A percentile compares a stretch with the other conserved stretches of the same genome.
These are phyloP conservation scores for Phanerochaete carnosa DNA, from an alignment of 768 basidiomycete genomes.

Conservation along the genomic window DNA sequence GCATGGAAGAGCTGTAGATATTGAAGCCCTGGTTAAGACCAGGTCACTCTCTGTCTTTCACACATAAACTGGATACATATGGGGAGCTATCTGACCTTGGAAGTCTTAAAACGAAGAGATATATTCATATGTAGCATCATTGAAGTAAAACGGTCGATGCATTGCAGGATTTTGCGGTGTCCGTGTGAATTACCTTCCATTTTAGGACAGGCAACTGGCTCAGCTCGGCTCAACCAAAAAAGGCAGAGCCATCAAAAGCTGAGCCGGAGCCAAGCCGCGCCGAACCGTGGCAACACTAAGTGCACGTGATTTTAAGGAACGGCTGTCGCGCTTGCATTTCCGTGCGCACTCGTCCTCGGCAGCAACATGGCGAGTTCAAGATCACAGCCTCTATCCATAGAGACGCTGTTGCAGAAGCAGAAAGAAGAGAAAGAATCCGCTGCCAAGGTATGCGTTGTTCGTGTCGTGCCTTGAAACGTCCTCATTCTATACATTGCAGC, in stretches of 20 bases:
- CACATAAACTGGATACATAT: neutral
- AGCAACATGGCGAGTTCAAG: slow-evolving; percentile 40
- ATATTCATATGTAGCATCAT: neutral
- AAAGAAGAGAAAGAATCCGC: slow-evolving; percentile 86
- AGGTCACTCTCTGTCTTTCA: neutral
- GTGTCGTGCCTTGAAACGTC: neutral
- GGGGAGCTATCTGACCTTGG: neutral
- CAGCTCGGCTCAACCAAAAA: neutral
- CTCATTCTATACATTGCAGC: slow-evolving; percentile 43
- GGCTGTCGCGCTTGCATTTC: neutral
- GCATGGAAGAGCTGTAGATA: slow-evolving; percentile 4
- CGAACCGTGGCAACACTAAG: neutral
- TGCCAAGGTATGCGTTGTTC: slow-evolving; percentile 62
- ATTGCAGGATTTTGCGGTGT: neutral
- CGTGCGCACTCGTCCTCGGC: neutral
- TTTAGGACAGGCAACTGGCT: no score
- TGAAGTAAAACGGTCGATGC: neutral
- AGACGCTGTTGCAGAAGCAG: slow-evolving; percentile 82
- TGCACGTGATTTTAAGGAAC: slow-evolving; percentile 3
- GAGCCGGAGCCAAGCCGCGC: no score
- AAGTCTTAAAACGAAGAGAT: neutral
- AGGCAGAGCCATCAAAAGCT: neutral
- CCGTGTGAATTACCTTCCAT: no score
- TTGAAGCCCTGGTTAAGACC: neutral
- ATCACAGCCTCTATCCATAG: slow-evolving; percentile 82